Percentiles rank a stretch among this genome's conserved stretches.
phyloP scores from a whole-genome alignment of 192 early-diverging fungal species.

The Gonapodya sp. region DNA sequence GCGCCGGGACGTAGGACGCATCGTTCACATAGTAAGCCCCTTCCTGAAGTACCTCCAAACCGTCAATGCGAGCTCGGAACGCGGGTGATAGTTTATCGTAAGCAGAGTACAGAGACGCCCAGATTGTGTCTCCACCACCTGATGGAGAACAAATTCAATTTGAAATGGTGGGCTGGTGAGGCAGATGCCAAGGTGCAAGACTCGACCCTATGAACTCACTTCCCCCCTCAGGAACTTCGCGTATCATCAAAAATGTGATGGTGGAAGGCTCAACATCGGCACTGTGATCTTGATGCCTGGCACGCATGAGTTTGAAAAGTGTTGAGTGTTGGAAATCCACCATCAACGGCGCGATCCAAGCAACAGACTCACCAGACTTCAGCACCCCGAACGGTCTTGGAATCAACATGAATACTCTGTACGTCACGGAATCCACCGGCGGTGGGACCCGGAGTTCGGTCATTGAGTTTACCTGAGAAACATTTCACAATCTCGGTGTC shows the following conservation, averaged over 20 bases:
- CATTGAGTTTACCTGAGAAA: slow-evolving; percentile 15
- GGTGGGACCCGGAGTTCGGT: slow-evolving; percentile 20
- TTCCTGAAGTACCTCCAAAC: slow-evolving; percentile 26
- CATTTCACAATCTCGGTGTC: too few relatives aligned
- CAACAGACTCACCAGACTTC: too few relatives aligned
- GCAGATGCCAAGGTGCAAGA: slow-evolving; percentile 22
- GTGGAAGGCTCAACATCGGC: neutral
- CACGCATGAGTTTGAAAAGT: too few relatives aligned
- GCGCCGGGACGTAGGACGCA: neutral
- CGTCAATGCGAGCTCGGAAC: slow-evolving; percentile 44
- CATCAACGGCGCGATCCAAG: too few relatives aligned
- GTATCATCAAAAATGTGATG: slow-evolving; percentile 6
- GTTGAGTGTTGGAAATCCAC: too few relatives aligned
- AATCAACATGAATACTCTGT: neutral
- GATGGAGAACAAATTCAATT: slow-evolving; percentile 28
- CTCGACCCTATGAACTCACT: too few relatives aligned
- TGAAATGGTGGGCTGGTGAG: slow-evolving; percentile 21
- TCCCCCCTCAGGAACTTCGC: slow-evolving; percentile 23
- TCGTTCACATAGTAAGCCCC: slow-evolving; percentile 7
- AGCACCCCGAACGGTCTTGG: neutral
- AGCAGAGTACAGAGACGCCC: slow-evolving; percentile 44
- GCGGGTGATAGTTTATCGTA: slow-evolving; percentile 49
- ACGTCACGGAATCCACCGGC: slow-evolving; percentile 15
- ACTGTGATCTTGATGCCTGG: slow-evolving; percentile 14
- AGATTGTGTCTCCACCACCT: slow-evolving; percentile 47